A percentile compares a stretch with the other conserved stretches of the same genome.
Conservation (phyloP, 2,329 filamentous ascomycete species). For the Xylaria sp. region DNA sequence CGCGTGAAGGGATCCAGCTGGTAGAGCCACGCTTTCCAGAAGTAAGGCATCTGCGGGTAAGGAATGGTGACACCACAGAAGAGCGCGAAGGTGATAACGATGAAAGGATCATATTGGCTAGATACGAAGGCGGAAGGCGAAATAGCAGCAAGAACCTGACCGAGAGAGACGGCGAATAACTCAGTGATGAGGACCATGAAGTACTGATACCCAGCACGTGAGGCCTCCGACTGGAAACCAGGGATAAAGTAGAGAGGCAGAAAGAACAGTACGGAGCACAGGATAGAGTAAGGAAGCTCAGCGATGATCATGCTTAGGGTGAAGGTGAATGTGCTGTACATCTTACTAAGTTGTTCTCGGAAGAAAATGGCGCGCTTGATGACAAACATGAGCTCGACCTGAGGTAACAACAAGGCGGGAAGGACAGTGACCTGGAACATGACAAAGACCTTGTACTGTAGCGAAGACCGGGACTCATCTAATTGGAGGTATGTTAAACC, state of each 20-base stretch:
- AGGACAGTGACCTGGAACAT: conserved; percentile 91
- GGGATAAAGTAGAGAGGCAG: conserved; percentile 87
- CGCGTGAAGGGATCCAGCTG: conserved; percentile 85
- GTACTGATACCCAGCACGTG: conserved; percentile 85
- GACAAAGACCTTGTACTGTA: conserved; percentile 89
- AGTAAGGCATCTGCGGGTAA: conserved; percentile 77
- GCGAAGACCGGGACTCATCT: conserved; percentile 76
- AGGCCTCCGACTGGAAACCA: conserved; percentile 70
- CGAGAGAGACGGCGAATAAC: conserved; percentile 83
- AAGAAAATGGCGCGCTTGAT: conserved; percentile 84
- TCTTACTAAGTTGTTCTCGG: conserved; percentile 85
- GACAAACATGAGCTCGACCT: conserved; percentile 87
- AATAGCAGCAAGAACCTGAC: conserved; percentile 78
- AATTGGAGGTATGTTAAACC: conserved; percentile 84
- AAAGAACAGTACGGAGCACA: conserved; percentile 85
- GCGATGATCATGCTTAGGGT: conserved; percentile 80
- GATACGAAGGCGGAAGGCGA: conserved; percentile 84
- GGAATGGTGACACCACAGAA: conserved; percentile 92
- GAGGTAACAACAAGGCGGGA: conserved; percentile 82
- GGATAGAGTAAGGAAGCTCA: conserved; percentile 83
- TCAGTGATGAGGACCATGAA: conserved; percentile 86
- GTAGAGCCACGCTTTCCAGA: conserved; percentile 85
- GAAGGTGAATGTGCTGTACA: conserved; percentile 85
- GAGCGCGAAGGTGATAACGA: conserved; percentile 83
- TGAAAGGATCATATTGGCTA: conserved; percentile 81